Evolutionary conservation across 2,329 filamentous ascomycete species (phyloP).

Genomic region (Rutstroemia sp.): DNA sequence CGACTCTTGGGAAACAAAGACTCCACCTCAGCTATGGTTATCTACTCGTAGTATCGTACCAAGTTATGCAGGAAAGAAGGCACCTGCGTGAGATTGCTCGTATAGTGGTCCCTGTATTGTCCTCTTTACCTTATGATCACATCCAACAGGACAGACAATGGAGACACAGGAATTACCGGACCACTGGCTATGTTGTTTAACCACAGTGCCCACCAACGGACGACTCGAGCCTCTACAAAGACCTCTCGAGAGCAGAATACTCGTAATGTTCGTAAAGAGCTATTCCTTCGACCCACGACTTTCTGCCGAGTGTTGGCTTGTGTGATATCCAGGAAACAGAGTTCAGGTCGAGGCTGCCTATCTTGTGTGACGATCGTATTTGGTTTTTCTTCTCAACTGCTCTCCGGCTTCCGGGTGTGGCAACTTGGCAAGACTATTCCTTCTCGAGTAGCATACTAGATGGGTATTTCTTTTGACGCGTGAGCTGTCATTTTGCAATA

Average conservation of each 20-base stretch:
- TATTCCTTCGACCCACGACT: background rate
- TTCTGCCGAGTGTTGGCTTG: background rate
- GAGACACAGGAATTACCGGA: no score
- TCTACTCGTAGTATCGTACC: no score
- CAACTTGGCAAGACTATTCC: background rate
- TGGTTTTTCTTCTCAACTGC: background rate
- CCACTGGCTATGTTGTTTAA: background rate
- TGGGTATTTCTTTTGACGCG: background rate
- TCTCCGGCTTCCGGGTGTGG: background rate
- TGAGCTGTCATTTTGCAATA: background rate
- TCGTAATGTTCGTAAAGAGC: no score
- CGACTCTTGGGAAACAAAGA: no score
- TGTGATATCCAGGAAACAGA: slow-evolving; percentile 5
- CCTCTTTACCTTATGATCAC: no score
- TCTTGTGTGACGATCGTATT: slow-evolving; percentile 7
- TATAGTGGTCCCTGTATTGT: no score
- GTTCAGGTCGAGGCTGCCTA: background rate
- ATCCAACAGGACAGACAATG: no score
- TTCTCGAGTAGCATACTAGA: background rate
- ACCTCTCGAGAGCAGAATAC: no score
- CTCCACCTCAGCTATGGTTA: no score
- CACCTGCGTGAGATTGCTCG: no score
- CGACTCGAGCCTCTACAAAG: no score
- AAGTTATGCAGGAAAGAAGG: no score
- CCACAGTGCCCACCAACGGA: background rate